A percentile compares a stretch with the other conserved stretches of the same genome.
phyloP scores from a whole-genome alignment of 805 yeast species.

The Barnettozyma vustinii region DNA sequence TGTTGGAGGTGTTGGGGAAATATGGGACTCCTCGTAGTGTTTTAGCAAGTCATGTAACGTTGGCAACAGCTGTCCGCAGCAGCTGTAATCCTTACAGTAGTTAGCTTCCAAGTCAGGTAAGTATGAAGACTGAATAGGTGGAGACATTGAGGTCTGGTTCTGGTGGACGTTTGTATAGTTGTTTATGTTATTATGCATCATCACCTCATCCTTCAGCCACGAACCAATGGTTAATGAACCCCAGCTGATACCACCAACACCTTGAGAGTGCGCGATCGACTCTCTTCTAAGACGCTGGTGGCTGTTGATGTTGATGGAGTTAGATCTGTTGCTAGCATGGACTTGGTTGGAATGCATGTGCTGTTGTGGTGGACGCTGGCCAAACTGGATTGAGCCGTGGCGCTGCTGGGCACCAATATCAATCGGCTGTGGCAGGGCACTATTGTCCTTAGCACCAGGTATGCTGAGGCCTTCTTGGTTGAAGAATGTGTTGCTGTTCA shows the following conservation, averaged over 20 bases:
- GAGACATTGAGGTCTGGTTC: conserved; percentile 37
- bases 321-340: conserved; percentile 10
- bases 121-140: conserved; percentile 67
- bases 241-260: conserved; percentile 98
- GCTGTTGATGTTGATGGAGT: conserved; percentile 23
- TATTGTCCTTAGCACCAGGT: background rate
- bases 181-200: conserved; percentile 38
- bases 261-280: conserved; percentile 91
- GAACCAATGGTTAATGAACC: conserved; percentile 93
- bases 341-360: conserved; percentile 5
- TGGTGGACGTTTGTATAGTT: conserved; percentile 15
- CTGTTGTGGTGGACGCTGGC: conserved; percentile 15
- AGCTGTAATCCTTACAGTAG: conserved; percentile 92
- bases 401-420: conserved; percentile 31
- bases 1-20: conserved; percentile 52
- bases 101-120: conserved; percentile 91
- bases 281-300: conserved; percentile 69
- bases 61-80: conserved; percentile 91
- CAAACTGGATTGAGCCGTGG: conserved; percentile 23
- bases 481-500: conserved; percentile 3
- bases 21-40: conserved; percentile 96
- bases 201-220: conserved; percentile 92
- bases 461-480: background rate
- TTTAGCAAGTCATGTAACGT: conserved; percentile 88
- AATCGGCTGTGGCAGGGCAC: conserved; percentile 30